Base-by-base conservation (phyloP, 139 green algal genomes). In the Tetraselmis chui region DNA sequence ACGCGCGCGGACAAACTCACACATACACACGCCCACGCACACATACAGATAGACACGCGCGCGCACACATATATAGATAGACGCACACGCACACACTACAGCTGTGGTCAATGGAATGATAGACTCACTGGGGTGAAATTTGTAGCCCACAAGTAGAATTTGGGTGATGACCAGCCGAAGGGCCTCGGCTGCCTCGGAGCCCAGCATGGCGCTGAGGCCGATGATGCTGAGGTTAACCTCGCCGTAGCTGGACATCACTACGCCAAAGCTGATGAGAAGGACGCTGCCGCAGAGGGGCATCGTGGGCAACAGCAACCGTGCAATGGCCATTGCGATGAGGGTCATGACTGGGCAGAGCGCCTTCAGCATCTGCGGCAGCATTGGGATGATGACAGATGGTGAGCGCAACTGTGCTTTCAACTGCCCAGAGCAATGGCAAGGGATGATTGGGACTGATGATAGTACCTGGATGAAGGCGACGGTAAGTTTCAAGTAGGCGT, bases 321-420 rank as follows among this genome's bases (percentile, higher is more conserved):
- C 88, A 0, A 93, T 26, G 82, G 97, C 97, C 0, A 98, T 89
- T 1, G 88, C 89, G 0, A 94, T 0, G 94, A 98, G 97, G 0
- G 94, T 97, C 29, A 96, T 92, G 28, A 98, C 91, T 0, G 94
- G 94, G 1, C 93, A 97, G 87, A 98, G 96, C 1, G 93, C 92
- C 85, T 96, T 81, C 75, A 91, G 85, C 85, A 91, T 89, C 79
- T 82, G 82, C n/a, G n/a, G n/a, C n/a, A n/a, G n/a, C n/a, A n/a
- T n/a, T n/a, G n/a, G n/a, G n/a, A n/a, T n/a, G n/a, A n/a, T n/a
- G n/a, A n/a, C n/a, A n/a, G n/a, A n/a, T n/a, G 24, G 24, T 29
- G 76, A 80, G 24, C 23, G 59, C 22, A n/a, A n/a, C n/a, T n/a
- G n/a, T n/a, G n/a, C n/a, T n/a, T n/a, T n/a, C n/a, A n/a, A n/a